A percentile compares a stretch with the other conserved stretches of the same genome.
Conservation (phyloP, 306 rosid genomes). For the Corylus americana region DNA sequence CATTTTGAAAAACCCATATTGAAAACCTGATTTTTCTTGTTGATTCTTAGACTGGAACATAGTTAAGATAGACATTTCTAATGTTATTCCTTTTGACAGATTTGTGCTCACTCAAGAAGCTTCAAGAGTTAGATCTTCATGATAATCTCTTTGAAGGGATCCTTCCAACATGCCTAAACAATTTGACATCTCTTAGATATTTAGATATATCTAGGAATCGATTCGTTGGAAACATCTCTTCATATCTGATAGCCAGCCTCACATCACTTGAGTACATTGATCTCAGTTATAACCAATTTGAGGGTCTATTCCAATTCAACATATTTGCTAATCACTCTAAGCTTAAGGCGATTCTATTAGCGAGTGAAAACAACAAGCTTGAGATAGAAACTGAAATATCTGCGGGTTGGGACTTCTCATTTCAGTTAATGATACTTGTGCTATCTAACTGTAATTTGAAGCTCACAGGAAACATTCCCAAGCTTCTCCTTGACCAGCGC, state of each 20-base stretch:
- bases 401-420: neutral
- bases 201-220: slow-evolving; percentile 22
- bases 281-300: slow-evolving; percentile 18
- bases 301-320: slow-evolving; percentile 16
- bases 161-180: slow-evolving; percentile 23
- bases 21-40: too few species aligned
- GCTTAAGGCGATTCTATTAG: slow-evolving; percentile 7
- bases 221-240: slow-evolving; percentile 14
- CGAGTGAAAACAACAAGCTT: slow-evolving; percentile 2
- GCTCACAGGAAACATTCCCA: neutral
- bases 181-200: slow-evolving; percentile 11
- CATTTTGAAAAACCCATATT: too few species aligned
- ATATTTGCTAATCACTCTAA: slow-evolving; percentile 22
- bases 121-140: slow-evolving; percentile 12
- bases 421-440: slow-evolving; percentile 16
- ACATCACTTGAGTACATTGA: slow-evolving; percentile 17
- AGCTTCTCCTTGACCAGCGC: slow-evolving; percentile 1
- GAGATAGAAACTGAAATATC: slow-evolving; percentile 24
- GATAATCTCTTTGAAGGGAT: slow-evolving; percentile 1
- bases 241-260: neutral
- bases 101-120: slow-evolving; percentile 8
- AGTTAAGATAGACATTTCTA: neutral
- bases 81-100: neutral
- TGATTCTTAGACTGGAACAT: too few species aligned
- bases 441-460: neutral